These are phyloP conservation scores for Halteria grandinella DNA, from an alignment of 73 alveolate genomes.

Conservation along the genomic window DNA sequence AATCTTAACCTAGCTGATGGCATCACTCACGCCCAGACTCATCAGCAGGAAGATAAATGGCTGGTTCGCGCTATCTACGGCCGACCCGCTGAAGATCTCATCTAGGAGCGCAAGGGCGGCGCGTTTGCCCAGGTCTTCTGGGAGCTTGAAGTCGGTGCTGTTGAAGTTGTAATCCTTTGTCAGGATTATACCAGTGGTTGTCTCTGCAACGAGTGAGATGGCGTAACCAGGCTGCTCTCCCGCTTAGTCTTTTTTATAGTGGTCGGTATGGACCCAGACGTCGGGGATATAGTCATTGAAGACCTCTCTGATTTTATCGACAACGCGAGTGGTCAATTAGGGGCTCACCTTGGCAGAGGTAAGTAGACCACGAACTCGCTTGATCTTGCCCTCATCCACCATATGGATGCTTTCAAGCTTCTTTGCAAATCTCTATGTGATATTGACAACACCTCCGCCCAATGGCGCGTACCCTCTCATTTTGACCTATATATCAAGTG, in stretches of 20 bases:
- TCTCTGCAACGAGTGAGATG: conserved; percentile 89
- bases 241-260: conserved; percentile 81
- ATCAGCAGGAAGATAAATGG: conserved; percentile 80
- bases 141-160: conserved; percentile 74
- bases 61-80: conserved; percentile 78
- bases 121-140: conserved; percentile 87
- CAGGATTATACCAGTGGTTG: conserved; percentile 84
- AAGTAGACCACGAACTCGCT: conserved; percentile 91
- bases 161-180: conserved; percentile 81
- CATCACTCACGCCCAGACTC: conserved; percentile 84
- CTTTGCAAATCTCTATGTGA: conserved; percentile 79
- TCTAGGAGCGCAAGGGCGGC: conserved; percentile 88
- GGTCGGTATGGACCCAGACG: conserved; percentile 96
- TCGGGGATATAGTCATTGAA: conserved; percentile 97
- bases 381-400: conserved; percentile 92
- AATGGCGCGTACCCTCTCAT: conserved; percentile 86
- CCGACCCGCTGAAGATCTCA: conserved; percentile 87
- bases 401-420: conserved; percentile 78
- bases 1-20: conserved; percentile 80
- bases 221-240: conserved; percentile 92
- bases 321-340: conserved; percentile 76
- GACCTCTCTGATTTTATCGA: conserved; percentile 87
- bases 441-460: conserved; percentile 81
- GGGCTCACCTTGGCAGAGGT: conserved; percentile 86
- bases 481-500: conserved; percentile 73